phyloP scores from a whole-genome alignment of 2,329 filamentous ascomycete species.

The Diaporthe citriasiana region DNA sequence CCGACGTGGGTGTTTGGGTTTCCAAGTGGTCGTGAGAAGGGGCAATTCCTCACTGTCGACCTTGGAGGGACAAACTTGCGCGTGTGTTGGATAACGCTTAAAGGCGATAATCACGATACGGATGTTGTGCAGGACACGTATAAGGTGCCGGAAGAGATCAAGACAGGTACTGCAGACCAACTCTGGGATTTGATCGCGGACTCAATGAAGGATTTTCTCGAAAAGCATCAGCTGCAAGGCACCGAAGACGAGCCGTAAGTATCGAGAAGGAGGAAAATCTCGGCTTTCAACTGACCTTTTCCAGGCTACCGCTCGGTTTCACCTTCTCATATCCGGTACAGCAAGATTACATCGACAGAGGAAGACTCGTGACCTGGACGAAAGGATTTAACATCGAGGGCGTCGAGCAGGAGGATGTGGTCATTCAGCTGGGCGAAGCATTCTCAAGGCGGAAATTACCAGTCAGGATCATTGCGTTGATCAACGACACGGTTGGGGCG shows the following conservation, averaged over 20 bases:
- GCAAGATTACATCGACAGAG: conserved; percentile 79
- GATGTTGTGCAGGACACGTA: conserved; percentile 80
- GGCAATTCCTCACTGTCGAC: conserved; percentile 51
- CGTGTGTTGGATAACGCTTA: conserved; percentile 51
- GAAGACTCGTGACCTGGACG: conserved; percentile 79
- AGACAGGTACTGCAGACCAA: conserved; percentile 74
- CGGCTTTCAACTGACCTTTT: conserved; percentile 57
- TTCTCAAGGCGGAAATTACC: conserved; percentile 63
- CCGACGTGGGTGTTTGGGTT: conserved; percentile 52
- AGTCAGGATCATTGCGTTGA: conserved; percentile 79
- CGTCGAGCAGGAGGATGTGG: conserved; percentile 78
- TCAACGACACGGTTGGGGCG: conserved; percentile 86
- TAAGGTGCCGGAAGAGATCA: conserved; percentile 76
- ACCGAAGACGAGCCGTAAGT: conserved; percentile 58
- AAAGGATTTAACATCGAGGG: conserved; percentile 82
- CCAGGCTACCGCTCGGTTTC: conserved; percentile 74
- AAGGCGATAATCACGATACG: conserved; percentile 57
- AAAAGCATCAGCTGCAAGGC: conserved; percentile 57
- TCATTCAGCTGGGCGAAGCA: conserved; percentile 74
- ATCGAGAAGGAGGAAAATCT: conserved; percentile 44
- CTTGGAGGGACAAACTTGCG: conserved; percentile 54
- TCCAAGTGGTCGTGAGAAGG: conserved; percentile 84
- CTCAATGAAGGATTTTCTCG: conserved; percentile 77
- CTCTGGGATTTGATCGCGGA: conserved; percentile 80
- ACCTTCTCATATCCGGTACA: conserved; percentile 81